Evolutionary conservation across 108 stramenopile species (phyloP).

Genomic region (Nannochloropsis salina): DNA sequence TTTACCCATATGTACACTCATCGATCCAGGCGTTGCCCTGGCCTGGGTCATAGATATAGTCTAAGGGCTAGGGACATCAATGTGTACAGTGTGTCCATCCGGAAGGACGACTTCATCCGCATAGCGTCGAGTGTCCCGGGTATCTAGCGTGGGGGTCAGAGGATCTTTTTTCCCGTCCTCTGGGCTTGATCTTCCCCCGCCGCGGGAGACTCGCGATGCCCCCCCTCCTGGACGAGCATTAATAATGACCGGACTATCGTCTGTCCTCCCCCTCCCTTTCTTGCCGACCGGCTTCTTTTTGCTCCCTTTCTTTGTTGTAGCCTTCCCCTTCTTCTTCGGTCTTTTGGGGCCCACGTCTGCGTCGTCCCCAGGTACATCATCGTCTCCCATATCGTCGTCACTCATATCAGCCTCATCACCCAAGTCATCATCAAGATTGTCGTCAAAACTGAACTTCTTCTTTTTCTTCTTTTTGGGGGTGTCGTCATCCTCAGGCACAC

Average conservation of each 20-base stretch:
- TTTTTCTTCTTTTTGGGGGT: background rate
- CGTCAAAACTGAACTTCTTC: slow-evolving; percentile 20
- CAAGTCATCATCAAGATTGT: background rate
- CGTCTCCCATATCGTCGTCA: background rate
- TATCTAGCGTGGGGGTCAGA: background rate
- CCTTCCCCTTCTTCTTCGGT: background rate
- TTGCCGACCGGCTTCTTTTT: background rate
- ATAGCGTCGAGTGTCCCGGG: background rate
- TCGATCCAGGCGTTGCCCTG: too few relatives aligned
- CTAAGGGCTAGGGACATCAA: background rate
- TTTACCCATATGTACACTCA: too few relatives aligned
- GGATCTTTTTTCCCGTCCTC: background rate
- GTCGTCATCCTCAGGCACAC: slow-evolving; percentile 7
- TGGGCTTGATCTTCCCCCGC: background rate
- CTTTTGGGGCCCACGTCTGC: background rate
- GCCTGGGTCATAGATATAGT: background rate
- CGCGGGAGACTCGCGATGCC: background rate
- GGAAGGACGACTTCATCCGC: background rate
- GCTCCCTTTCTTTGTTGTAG: background rate
- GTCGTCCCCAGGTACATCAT: background rate
- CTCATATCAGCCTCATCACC: background rate
- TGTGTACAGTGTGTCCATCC: background rate
- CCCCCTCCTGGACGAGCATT: background rate
- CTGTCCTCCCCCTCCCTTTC: background rate
- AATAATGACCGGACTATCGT: background rate